phyloP scores from a whole-genome alignment of 495 filamentous ascomycete genomes.

The Articulospora tetracladia region DNA sequence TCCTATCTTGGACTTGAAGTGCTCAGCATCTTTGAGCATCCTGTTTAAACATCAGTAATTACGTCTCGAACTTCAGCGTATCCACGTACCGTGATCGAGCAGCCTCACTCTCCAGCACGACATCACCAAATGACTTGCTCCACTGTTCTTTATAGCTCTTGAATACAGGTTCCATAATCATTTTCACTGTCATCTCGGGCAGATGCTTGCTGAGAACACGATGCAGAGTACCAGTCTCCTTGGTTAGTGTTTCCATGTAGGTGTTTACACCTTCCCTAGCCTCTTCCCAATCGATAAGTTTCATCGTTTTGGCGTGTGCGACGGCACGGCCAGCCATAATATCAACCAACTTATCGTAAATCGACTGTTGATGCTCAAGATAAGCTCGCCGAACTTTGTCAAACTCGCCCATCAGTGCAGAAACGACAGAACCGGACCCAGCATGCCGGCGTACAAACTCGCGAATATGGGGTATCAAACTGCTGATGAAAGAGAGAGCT shows the following conservation, averaged over 20 bases:
- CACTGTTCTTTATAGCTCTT: constrained; percentile 81
- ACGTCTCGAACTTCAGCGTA: not conserved
- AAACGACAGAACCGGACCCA: constrained; percentile 41
- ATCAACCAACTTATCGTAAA: constrained; percentile 92
- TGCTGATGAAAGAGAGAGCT: constrained; percentile 81
- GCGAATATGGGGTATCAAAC: constrained; percentile 83
- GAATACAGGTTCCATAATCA: constrained; percentile 93
- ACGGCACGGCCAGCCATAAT: constrained; percentile 85
- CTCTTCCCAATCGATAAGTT: constrained; percentile 69
- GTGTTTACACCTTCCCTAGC: constrained; percentile 43
- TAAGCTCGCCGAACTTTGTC: constrained; percentile 86
- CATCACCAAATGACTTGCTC: constrained; percentile 67
- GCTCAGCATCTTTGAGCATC: constrained; percentile 75
- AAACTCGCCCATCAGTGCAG: constrained; percentile 73
- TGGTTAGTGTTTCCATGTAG: constrained; percentile 89
- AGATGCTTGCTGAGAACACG: constrained; percentile 84
- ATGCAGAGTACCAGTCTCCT: constrained; percentile 85
- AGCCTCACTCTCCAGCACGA: constrained; percentile 58
- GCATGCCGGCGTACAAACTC: constrained; percentile 82
- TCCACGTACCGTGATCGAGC: constrained; percentile 69
- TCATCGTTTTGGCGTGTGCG: constrained; percentile 70
- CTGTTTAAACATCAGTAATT: constrained; percentile 37
- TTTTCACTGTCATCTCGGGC: constrained; percentile 67
- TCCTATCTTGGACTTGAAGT: constrained; percentile 67
- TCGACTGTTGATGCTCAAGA: constrained; percentile 89